phyloP scores from a whole-genome alignment of 352 stramenopile species.

The Phytophthora parvispora region DNA sequence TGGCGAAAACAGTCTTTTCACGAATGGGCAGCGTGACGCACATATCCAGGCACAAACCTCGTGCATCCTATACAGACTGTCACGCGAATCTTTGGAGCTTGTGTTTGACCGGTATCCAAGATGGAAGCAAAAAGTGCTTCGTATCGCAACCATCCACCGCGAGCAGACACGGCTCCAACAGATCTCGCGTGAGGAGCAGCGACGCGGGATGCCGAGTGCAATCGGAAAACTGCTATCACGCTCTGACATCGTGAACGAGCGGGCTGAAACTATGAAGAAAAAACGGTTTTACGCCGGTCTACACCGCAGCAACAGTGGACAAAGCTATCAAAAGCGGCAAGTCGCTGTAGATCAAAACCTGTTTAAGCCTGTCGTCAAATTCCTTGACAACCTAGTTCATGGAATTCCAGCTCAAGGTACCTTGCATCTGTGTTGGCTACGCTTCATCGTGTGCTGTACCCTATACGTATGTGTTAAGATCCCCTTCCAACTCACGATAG shows the following conservation, averaged over 20 bases:
- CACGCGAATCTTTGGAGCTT: slow-evolving; percentile 64
- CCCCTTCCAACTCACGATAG: slow-evolving; percentile 56
- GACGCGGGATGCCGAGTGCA: not conserved
- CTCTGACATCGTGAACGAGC: slow-evolving; percentile 38
- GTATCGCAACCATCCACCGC: slow-evolving; percentile 66
- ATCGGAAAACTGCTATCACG: slow-evolving; percentile 13
- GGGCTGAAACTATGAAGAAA: not conserved
- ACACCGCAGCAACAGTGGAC: not conserved
- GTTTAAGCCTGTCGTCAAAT: not conserved
- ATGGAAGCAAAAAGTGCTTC: slow-evolving; percentile 77
- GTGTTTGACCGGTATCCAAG: slow-evolving; percentile 74
- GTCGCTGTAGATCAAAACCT: not conserved
- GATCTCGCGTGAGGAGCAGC: slow-evolving; percentile 12
- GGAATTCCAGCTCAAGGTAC: slow-evolving; percentile 46
- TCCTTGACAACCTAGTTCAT: slow-evolving; percentile 16
- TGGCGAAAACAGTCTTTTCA: slow-evolving; percentile 71
- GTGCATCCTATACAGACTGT: slow-evolving; percentile 72
- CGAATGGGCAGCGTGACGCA: slow-evolving; percentile 53
- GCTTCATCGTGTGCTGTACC: slow-evolving; percentile 32
- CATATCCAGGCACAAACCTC: slow-evolving; percentile 60
- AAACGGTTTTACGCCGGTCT: not conserved
- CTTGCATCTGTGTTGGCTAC: slow-evolving; percentile 52
- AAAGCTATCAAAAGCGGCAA: not conserved
- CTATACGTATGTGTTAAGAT: slow-evolving; percentile 52
- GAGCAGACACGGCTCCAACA: slow-evolving; percentile 49